Conservation (phyloP, 768 basidiomycete genomes). For the Russula vinacea region DNA sequence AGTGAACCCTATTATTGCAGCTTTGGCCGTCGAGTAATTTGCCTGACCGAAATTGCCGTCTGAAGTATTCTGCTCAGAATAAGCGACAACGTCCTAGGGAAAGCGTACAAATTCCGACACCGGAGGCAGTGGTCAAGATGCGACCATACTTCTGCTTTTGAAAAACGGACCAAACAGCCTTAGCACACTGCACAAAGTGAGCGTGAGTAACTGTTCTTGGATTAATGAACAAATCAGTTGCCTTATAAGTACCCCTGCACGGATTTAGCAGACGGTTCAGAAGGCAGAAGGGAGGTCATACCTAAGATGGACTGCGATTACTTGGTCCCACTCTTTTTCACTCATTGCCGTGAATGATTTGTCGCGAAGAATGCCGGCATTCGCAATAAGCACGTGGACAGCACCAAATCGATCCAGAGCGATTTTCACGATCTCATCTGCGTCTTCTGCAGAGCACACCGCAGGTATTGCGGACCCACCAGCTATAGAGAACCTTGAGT, state of each 20-base stretch:
- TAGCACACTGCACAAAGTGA: slow-evolving; percentile 59
- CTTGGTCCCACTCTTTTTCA: slow-evolving; percentile 91
- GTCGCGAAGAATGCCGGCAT: slow-evolving; percentile 92
- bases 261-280: slow-evolving; percentile 8
- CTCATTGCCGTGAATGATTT: slow-evolving; percentile 89
- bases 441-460: slow-evolving; percentile 87
- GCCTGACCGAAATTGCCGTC: slow-evolving; percentile 96
- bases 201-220: not conserved
- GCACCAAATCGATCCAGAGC: slow-evolving; percentile 84
- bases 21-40: slow-evolving; percentile 93
- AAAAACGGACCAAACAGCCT: slow-evolving; percentile 96
- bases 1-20: slow-evolving; percentile 88
- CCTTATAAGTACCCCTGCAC: slow-evolving; percentile 80
- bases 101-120: slow-evolving; percentile 86
- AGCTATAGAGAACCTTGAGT: slow-evolving; percentile 42
- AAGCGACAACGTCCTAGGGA: not conserved
- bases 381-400: slow-evolving; percentile 85
- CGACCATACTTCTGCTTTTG: slow-evolving; percentile 95
- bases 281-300: slow-evolving; percentile 12
- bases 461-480: slow-evolving; percentile 87
- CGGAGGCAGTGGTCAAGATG: slow-evolving; percentile 90
- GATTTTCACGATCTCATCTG: slow-evolving; percentile 81
- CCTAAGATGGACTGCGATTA: slow-evolving; percentile 83
- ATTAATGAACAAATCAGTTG: slow-evolving; percentile 31
- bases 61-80: slow-evolving; percentile 34